Evolutionary conservation across 208 protist species (phyloP).

Genomic region (Phytomonas sp.): DNA sequence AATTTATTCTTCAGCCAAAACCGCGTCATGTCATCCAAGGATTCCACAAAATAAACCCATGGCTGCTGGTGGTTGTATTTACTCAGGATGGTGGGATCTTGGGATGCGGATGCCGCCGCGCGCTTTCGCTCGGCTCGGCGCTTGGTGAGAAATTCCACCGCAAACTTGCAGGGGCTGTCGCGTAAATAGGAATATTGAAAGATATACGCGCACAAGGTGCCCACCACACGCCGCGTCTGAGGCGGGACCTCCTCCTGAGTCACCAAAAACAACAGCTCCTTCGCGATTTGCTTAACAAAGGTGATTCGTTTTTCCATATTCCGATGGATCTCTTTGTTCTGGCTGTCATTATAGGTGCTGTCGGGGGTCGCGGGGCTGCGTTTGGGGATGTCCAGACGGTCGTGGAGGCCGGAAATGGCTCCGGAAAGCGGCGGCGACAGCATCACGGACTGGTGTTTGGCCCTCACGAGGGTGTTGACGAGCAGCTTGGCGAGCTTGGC

Average conservation of each 20-base stretch:
- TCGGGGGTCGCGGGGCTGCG: conserved; percentile 10
- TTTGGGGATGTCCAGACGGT: conserved; percentile 33
- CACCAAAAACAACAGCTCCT: conserved; percentile 45
- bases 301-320: conserved; percentile 14
- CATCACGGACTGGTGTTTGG: conserved; percentile 31
- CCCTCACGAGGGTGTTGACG: conserved; percentile 20
- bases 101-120: neutral
- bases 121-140: conserved; percentile 25
- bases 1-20: neutral
- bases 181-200: conserved; percentile 71
- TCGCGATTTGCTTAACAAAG: conserved; percentile 42
- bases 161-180: conserved; percentile 50
- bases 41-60: conserved; percentile 64
- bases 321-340: conserved; percentile 7
- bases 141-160: conserved; percentile 27
- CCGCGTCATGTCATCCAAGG: conserved; percentile 52
- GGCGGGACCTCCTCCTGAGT: conserved; percentile 30
- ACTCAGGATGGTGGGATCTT: neutral
- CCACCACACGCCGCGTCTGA: conserved; percentile 50
- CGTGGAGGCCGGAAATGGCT: conserved; percentile 47
- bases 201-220: conserved; percentile 54
- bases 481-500: conserved; percentile 33
- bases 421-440: conserved; percentile 50
- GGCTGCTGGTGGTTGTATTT: conserved; percentile 19
- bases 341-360: neutral